Evolutionary conservation across 108 stramenopile species (phyloP).

Genomic region (Parietichytrium sp.): DNA sequence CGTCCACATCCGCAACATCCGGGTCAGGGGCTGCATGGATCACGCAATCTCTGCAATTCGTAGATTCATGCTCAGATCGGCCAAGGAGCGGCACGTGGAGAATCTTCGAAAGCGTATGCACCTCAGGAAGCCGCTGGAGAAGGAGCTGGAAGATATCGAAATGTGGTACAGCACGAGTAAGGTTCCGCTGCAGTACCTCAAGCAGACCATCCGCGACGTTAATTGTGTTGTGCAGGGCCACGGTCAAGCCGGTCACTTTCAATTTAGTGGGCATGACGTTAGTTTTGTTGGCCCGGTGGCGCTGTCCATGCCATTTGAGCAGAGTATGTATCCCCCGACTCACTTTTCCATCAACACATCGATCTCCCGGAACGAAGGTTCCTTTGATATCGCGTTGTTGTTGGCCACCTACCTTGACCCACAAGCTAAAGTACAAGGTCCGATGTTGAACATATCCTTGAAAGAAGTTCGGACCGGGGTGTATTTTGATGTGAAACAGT

Average conservation of each 20-base stretch:
- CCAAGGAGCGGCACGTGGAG: neutral
- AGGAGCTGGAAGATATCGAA: neutral
- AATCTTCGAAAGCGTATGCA: neutral
- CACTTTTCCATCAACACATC: neutral
- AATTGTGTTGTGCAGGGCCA: neutral
- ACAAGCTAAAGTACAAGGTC: neutral
- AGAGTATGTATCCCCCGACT: neutral
- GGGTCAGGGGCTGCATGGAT: neutral
- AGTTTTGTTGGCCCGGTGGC: neutral
- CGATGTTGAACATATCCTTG: neutral
- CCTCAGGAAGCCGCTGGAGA: neutral
- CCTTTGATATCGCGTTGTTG: neutral
- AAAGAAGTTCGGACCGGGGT: neutral
- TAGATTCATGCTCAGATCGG: neutral
- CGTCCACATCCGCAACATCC: neutral
- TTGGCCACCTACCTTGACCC: neutral
- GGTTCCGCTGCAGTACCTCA: neutral
- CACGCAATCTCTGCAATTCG: neutral
- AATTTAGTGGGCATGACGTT: neutral
- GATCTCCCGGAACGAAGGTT: neutral
- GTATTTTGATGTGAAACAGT: neutral
- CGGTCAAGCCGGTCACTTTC: neutral
- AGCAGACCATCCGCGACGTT: neutral
- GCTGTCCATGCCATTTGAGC: neutral
- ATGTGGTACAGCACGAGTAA: neutral